Evolutionary conservation across 805 yeast genomes (phyloP).

Genomic region (Tetrapisispora namnaoensis): DNA sequence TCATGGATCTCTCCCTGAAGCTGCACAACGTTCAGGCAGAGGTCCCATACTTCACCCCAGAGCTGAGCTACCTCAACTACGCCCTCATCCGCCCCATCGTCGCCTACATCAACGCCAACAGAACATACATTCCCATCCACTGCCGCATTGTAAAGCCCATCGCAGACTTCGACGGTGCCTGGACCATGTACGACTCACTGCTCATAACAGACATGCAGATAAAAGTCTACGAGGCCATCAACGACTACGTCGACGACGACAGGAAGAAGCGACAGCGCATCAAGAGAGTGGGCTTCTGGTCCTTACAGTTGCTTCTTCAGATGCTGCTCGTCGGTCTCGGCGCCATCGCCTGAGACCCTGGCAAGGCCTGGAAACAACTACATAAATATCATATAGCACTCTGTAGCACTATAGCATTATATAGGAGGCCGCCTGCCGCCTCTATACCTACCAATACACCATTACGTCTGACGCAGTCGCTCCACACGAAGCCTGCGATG

Average conservation of each 20-base stretch:
- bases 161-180: slow-evolving; percentile 84
- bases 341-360: slow-evolving; percentile 36
- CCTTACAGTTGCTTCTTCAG: slow-evolving; percentile 75
- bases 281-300: slow-evolving; percentile 87
- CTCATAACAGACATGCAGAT: slow-evolving; percentile 86
- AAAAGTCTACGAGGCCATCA: slow-evolving; percentile 87
- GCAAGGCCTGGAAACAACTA: not conserved
- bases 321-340: slow-evolving; percentile 75
- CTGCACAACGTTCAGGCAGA: slow-evolving; percentile 81
- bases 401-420: too few relatives aligned
- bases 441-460: too few relatives aligned
- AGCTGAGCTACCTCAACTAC: slow-evolving; percentile 80
- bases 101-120: slow-evolving; percentile 83
- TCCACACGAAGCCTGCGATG: too few relatives aligned
- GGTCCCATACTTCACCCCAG: slow-evolving; percentile 81
- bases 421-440: too few relatives aligned
- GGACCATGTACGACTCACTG: slow-evolving; percentile 89
- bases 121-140: slow-evolving; percentile 79
- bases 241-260: slow-evolving; percentile 79
- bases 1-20: slow-evolving; percentile 69
- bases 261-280: slow-evolving; percentile 61
- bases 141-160: slow-evolving; percentile 73
- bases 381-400: too few relatives aligned
- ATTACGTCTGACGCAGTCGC: too few relatives aligned
- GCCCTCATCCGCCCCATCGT: slow-evolving; percentile 92